Percentiles rank a stretch among this genome's conserved stretches.
Evolutionary conservation across 805 yeast genomes (phyloP).

Genomic region (Dipodascus geniculatus): DNA sequence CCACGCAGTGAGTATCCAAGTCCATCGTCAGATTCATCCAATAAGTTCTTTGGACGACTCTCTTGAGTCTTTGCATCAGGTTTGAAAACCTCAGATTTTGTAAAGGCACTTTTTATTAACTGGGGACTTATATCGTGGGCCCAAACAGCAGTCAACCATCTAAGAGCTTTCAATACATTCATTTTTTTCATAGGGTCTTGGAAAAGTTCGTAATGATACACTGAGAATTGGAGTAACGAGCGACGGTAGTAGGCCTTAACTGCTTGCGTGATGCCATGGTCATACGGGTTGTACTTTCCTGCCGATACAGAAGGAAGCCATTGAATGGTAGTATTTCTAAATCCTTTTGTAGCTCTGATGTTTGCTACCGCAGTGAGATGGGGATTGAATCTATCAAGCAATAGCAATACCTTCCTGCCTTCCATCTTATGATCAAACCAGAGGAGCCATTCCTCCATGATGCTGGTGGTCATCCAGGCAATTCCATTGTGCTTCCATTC

Average conservation of each 20-base stretch:
- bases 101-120: not conserved
- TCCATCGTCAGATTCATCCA: not conserved
- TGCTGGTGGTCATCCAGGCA: constrained; percentile 1
- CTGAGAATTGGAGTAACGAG: constrained; percentile 5
- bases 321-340: constrained; percentile 2
- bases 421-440: constrained; percentile 5
- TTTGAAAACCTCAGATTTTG: constrained; percentile 1
- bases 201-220: not conserved
- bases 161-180: constrained; percentile 5
- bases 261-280: constrained; percentile 6
- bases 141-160: constrained; percentile 8
- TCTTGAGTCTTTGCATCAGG: not conserved
- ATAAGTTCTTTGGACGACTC: not conserved
- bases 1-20: not conserved
- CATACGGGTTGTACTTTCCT: constrained; percentile 4
- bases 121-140: constrained; percentile 5
- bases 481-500: not conserved
- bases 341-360: constrained; percentile 3
- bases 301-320: constrained; percentile 4
- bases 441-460: constrained; percentile 8
- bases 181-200: constrained; percentile 5
- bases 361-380: constrained; percentile 6
- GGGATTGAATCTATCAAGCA: constrained; percentile 5
- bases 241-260: constrained; percentile 7
- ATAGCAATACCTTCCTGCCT: constrained; percentile 2